These are phyloP conservation scores for Phragmites australis DNA, from an alignment of 176 grass and related monocot species.

Conservation along the genomic window DNA sequence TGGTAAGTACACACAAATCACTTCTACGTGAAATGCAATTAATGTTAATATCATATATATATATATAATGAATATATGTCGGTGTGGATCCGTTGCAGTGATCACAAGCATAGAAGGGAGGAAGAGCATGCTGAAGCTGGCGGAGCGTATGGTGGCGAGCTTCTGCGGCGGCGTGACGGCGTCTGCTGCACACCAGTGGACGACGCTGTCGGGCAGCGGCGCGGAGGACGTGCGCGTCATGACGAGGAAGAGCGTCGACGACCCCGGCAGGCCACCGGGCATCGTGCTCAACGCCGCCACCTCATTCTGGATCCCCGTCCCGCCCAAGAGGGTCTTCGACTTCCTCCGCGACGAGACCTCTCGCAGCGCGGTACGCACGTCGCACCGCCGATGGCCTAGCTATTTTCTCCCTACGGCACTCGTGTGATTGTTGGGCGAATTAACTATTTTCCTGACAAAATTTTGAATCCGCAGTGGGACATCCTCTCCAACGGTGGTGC, in stretches of 20 bases:
- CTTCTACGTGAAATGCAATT: not conserved
- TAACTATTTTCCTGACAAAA: not conserved
- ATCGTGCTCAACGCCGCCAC: conserved; percentile 95
- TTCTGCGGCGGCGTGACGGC: conserved; percentile 90
- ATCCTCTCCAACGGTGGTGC: conserved; percentile 86
- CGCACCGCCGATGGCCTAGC: not conserved
- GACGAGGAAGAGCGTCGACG: conserved; percentile 91
- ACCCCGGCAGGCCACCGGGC: conserved; percentile 78
- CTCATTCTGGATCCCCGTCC: conserved; percentile 87
- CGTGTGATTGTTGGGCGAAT: not conserved
- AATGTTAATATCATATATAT: not conserved
- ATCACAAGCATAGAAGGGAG: conserved; percentile 84
- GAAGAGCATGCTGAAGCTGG: conserved; percentile 95
- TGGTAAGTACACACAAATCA: not conserved
- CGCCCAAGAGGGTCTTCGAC: conserved; percentile 71
- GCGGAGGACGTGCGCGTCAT: conserved; percentile 85
- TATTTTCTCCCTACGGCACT: not conserved
- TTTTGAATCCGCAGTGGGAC: conserved; percentile 65
- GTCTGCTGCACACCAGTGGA: conserved; percentile 86
- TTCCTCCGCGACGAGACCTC: conserved; percentile 90
- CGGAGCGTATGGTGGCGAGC: conserved; percentile 94
- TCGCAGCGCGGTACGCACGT: conserved; percentile 57
- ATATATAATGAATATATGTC: not conserved
- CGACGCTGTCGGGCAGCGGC: conserved; percentile 80
- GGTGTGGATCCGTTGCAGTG: conserved; percentile 39